Base-by-base conservation (phyloP, 805 yeast genomes). In the Saturnispora besseyi region DNA sequence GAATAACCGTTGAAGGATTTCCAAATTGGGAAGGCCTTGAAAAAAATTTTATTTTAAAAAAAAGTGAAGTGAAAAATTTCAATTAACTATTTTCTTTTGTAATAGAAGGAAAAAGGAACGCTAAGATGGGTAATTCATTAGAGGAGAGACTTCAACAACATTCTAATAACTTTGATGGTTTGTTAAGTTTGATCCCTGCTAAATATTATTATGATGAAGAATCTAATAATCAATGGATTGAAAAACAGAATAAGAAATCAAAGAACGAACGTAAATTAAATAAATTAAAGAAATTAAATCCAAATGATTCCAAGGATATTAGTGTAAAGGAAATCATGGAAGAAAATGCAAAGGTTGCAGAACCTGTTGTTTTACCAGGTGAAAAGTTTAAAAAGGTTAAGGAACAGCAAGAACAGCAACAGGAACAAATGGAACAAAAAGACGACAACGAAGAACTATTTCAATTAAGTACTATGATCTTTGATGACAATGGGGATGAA, bases 171-270 rank as follows among this genome's bases (percentile, higher is more conserved):
- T 91, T 91, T 64, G 87, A 87, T 62, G 96, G 97, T 24, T 71
- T 91, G 47, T 72, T 91, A 52, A 87, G 96, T 21, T 71, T 91
- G 65, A 90, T 91, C 51, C 97, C 98, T 3, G 96, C 97, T 3
- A 88, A 89, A 62, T 89, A 84, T 62, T 91, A 91, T 64, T 89
- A 87, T 63, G 96, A 90, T 64, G 96, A 86, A 37, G 91, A 87
- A 51, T 83, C 91, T 2, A 81, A 84, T 59, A 82, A 83, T 47
- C 97, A 91, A 67, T 90, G 97, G 97, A 36, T 48, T 13, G 46
- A 42, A 26, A 82, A 83, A 58, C 84, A 82, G 58, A 86, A 81
- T 70, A 87, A 88, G 71, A 78, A 82, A 67, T 66, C 79, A 30
- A 85, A 84, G 58, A 78, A 75, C 48, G 88, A 87, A 56, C 66